Evolutionary conservation across 306 rosid genomes (phyloP), one percentile per base, ranked within the genome.

Genomic region (Castanospermum australe): DNA sequence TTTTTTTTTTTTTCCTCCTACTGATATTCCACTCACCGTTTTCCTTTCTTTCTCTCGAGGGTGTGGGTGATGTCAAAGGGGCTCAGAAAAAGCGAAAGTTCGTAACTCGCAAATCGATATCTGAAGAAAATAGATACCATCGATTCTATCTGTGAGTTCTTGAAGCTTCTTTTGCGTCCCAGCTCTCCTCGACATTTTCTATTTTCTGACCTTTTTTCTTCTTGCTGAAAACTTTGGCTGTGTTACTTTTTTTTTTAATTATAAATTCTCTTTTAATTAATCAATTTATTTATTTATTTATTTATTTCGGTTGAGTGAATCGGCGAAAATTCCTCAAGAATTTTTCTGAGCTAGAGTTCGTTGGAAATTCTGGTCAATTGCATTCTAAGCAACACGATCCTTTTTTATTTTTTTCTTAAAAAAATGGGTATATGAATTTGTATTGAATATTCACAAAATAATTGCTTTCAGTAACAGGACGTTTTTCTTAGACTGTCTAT

Each of bases 81-180:
- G 22, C 65, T 75, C 71, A 50, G 42, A 77, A 79, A 75, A 68
- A 15, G 11, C 7, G 65, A 38, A 60, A 41, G 79, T 47, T 67
- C 75, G 64, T 60, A 25, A 66, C 52, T 79, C 36, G 60, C 35
- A 36, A 79, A 50, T 76, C 76, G 65, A 63, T 30, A 18, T 35
- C 67, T 55, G 21, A n/a, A n/a, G n/a, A n/a, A n/a, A n/a, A n/a
- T 72, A 32, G 35, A 84, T 76, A 18, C 67, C 78, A 38, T 24
- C 59, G 55, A 79, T 78, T 68, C 54, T 64, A 39, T 67, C 71
- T 56, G 92, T 92, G 70, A 81, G 92, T 85, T 39, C 42, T 79
- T 38, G 0, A 22, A 20, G 12, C 67, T 81, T 70, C 47, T 64
- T 64, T 45, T 47, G 14, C 30, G 64, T 81, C 75, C 2, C 42